Conservation (phyloP, 495 filamentous ascomycete species). For the Neurospora tetraspora region DNA sequence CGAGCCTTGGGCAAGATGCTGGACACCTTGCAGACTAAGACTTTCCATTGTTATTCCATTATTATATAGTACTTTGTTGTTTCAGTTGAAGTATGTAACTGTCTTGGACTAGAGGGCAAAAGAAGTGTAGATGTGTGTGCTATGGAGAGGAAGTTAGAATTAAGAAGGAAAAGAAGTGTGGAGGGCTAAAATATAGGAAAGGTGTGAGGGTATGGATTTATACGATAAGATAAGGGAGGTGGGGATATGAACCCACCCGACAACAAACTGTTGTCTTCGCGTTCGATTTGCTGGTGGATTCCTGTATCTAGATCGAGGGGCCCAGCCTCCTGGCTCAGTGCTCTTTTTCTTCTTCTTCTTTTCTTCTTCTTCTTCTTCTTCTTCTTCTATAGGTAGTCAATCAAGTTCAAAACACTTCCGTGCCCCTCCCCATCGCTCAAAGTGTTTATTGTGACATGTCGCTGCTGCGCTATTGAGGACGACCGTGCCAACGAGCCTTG, state of each 20-base stretch:
- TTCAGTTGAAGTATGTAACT: background rate
- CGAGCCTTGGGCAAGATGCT: too few species aligned
- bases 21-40: too few species aligned
- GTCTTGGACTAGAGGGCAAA: too few species aligned
- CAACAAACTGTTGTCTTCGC: background rate
- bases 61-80: background rate
- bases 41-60: background rate
- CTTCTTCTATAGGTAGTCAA: background rate
- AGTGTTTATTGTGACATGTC: background rate
- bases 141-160: too few species aligned
- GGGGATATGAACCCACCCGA: too few species aligned
- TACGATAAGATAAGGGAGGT: too few species aligned
- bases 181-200: too few species aligned
- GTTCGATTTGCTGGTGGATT: background rate
- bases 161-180: too few species aligned
- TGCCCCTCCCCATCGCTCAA: background rate
- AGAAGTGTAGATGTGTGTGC: too few species aligned
- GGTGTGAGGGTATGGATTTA: too few species aligned
- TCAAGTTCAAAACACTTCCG: background rate
- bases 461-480: background rate
- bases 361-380: background rate
- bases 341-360: background rate
- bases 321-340: background rate
- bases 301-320: background rate
- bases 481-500: background rate